Evolutionary conservation across 2,329 filamentous ascomycete species (phyloP).

Genomic region (Beauveria sp.): DNA sequence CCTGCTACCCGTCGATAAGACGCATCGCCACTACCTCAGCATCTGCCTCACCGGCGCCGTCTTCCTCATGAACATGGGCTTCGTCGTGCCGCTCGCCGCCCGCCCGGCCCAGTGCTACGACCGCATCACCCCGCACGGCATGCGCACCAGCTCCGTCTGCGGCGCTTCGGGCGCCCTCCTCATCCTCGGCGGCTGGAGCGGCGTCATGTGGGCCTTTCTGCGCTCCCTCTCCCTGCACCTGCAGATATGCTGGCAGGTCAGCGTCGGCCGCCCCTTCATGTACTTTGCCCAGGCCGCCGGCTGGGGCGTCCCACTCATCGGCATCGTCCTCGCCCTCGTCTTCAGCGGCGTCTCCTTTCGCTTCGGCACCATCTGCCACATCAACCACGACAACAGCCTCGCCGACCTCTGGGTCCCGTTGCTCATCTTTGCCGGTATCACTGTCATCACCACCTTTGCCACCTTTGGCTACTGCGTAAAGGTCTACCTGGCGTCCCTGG

Average conservation of each 20-base stretch:
- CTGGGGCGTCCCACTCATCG: slow-evolving; percentile 75
- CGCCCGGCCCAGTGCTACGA: slow-evolving; percentile 79
- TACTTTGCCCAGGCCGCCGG: slow-evolving; percentile 71
- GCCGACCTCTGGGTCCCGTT: slow-evolving; percentile 87
- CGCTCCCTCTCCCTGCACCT: slow-evolving; percentile 87
- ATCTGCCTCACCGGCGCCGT: slow-evolving; percentile 75
- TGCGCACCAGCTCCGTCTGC: slow-evolving; percentile 74
- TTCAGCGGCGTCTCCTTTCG: slow-evolving; percentile 91
- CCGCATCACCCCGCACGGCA: slow-evolving; percentile 85
- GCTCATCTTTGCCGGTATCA: slow-evolving; percentile 66
- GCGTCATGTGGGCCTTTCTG: slow-evolving; percentile 85
- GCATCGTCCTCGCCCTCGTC: slow-evolving; percentile 67
- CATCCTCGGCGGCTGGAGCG: slow-evolving; percentile 76
- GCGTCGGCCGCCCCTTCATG: slow-evolving; percentile 85
- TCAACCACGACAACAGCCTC: slow-evolving; percentile 82
- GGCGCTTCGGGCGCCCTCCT: slow-evolving; percentile 83
- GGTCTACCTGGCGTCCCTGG: slow-evolving; percentile 80
- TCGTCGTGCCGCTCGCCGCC: slow-evolving; percentile 77
- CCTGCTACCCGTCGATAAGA: slow-evolving; percentile 77
- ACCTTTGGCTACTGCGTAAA: slow-evolving; percentile 93
- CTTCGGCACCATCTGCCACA: slow-evolving; percentile 86
- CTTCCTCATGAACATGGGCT: slow-evolving; percentile 78
- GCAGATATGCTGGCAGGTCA: slow-evolving; percentile 95
- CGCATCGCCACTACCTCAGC: slow-evolving; percentile 86
- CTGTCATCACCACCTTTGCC: slow-evolving; percentile 71